These are phyloP conservation scores for Lippia alba DNA, from an alignment of 305 asterid species.

Conservation along the genomic window DNA sequence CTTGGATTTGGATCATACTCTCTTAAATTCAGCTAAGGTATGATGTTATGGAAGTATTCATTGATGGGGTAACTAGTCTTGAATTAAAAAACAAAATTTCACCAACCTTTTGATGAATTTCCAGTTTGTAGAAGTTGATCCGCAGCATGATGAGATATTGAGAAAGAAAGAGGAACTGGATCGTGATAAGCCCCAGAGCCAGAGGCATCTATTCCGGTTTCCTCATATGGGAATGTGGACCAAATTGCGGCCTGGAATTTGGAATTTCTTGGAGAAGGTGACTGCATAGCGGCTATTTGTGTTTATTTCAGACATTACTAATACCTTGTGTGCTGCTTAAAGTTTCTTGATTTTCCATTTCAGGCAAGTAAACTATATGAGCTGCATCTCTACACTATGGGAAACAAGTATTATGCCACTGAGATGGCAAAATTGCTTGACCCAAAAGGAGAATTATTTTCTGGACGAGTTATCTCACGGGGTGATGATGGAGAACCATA, in stretches of 20 bases:
- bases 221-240: conserved; percentile 99
- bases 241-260: conserved; percentile 95
- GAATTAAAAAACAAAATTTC: conserved; percentile 12
- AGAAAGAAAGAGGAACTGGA: conserved; percentile 94
- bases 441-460: conserved; percentile 91
- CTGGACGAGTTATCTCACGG: conserved; percentile 91
- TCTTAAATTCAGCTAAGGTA: conserved; percentile 96
- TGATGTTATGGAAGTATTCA: conserved; percentile 16
- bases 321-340: conserved; percentile 26
- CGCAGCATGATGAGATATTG: conserved; percentile 78
- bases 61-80: conserved; percentile 18
- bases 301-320: conserved; percentile 23
- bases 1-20: conserved; percentile 97
- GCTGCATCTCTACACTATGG: conserved; percentile 97
- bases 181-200: conserved; percentile 74
- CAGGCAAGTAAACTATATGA: conserved; percentile 91
- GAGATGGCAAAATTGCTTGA: conserved; percentile 99
- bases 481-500: conserved; percentile 87
- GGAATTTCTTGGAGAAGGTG: conserved; percentile 98
- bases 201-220: conserved; percentile 82
- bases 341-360: conserved; percentile 34
- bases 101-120: conserved; percentile 34
- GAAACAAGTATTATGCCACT: conserved; percentile 94
- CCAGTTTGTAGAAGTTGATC: conserved; percentile 93
- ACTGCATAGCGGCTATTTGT: not conserved